A percentile compares a stretch with the other conserved stretches of the same genome.
phyloP scores from a whole-genome alignment of 257 asterid species.

The Paulownia fortunei region DNA sequence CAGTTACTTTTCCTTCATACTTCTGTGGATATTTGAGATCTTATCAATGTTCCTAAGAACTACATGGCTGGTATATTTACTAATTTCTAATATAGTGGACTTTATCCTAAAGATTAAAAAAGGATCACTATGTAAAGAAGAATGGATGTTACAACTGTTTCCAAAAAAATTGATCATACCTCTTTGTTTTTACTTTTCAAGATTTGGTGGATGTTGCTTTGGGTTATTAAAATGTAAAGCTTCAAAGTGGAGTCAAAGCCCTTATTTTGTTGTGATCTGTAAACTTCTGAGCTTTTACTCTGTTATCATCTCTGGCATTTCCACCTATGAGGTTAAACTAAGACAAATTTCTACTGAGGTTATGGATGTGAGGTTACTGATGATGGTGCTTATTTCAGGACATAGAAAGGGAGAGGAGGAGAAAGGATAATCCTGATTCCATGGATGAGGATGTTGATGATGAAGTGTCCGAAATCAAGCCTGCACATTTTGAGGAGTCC shows the following conservation, averaged over 20 bases:
- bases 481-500: constrained; percentile 72
- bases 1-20: not conserved
- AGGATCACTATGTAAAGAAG: not conserved
- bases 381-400: constrained; percentile 42
- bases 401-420: constrained; percentile 59
- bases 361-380: not conserved
- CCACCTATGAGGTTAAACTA: too few species aligned
- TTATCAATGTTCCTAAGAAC: not conserved
- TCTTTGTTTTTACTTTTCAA: too few species aligned
- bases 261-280: not conserved
- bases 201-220: not conserved
- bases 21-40: not conserved
- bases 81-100: not conserved
- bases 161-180: too few species aligned
- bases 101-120: not conserved
- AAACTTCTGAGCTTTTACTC: not conserved
- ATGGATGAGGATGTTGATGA: constrained; percentile 65
- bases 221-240: too few species aligned
- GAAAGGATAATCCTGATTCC: constrained; percentile 54
- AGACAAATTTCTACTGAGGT: not conserved
- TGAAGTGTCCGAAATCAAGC: constrained; percentile 60
- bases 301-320: not conserved
- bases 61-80: not conserved
- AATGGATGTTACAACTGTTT: not conserved
- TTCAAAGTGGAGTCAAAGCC: not conserved